Evolutionary conservation across 2,329 filamentous ascomycete species (phyloP), one percentile per base, ranked within the genome.

Genomic region (Pseudonectria buxi): DNA sequence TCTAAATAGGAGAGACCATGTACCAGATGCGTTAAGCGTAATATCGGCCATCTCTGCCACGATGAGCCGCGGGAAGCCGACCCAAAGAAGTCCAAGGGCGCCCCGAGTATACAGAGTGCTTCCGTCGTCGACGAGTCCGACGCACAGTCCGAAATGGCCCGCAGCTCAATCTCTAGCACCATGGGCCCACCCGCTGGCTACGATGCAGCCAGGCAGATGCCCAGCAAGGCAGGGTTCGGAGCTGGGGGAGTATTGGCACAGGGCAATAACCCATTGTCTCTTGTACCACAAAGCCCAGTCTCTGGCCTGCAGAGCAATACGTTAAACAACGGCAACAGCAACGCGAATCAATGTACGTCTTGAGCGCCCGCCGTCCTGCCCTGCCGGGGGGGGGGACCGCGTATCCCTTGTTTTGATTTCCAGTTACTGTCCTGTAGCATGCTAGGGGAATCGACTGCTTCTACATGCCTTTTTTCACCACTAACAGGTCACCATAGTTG

Each of bases 31-130:
- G 86, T 96, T 66, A 98, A 96, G 69, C 83, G 92, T 57, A 95
- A 95, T 67, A 98, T 98, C 62, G 92, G 90, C 54, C 92, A 98
- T 65, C 75, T 98, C 49, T 98, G 92, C 65, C 92, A 95, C 68
- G 92, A 98, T 65, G 92, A 96, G 65, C 90, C 89, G 50, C 82
- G 90, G 62, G 90, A 98, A 56, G 71, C 80, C 49, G 77, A 81
- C 44, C 63, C 82, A 41, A 94, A 92, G 65, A 90, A 89, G 64
- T 66, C 75, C 51, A 95, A 90, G 67, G 74, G 69, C 55, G 44
- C 44, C 44, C 56, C 54, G 39, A 74, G 69, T 57, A 48, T 48
- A 40, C 57, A 56, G 43, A 44, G 33, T 43, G 64, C 71, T 41
- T 69, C 76, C 34, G 65, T 67, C 28, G 70, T 72, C 37, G 79